Evolutionary conservation across 2,329 filamentous ascomycete genomes (phyloP), one percentile per base, ranked within the genome.

Genomic region (Dendryphion nanum): DNA sequence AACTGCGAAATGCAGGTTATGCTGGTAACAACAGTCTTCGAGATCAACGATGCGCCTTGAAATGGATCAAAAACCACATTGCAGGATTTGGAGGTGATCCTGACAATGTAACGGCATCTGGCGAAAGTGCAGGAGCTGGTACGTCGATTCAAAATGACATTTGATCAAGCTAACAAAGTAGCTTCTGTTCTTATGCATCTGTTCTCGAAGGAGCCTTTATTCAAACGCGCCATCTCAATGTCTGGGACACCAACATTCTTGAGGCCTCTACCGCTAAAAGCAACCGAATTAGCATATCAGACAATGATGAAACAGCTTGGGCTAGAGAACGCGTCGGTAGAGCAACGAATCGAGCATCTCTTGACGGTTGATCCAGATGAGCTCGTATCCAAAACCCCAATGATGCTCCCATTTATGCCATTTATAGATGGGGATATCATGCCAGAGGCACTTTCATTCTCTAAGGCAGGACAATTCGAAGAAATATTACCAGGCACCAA

Each of bases 61-160:
- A 51, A 16, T 69, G 66, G 66, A 37, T 68, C 12, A 45, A 53
- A n/a, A 41, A 49, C 6, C 42, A 66, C 40, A 66, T 69, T 32
- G 26, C 23, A 1, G 55, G 38, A 1, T 68, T 69, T 35, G 64
- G 64, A 2, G 66, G 66, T 5, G 57, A 69, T 42, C 35, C 55
- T 2, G 41, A 48, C 0, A 56, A 61, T 29, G 48, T 68, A 2
- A 66, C 61, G 3, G 41, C 64, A 1, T 57, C 70, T 15, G 73
- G 73, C 3, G 66, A 73, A 42, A 72, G 68, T 34, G 69, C 71
- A 4, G 74, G 74, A 18, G 70, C 59, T 5, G 64, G 70, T 66
- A 51, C 44, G 59, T 40, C 4, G 10, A 13, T 30, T 30, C 15
- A 26, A 8, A 26, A n/a, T 26, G 8, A 8, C 23, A 8, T 8